Evolutionary conservation across 352 stramenopile genomes (phyloP), one percentile per base, ranked within the genome.

Genomic region (Pythium brachiatum): DNA sequence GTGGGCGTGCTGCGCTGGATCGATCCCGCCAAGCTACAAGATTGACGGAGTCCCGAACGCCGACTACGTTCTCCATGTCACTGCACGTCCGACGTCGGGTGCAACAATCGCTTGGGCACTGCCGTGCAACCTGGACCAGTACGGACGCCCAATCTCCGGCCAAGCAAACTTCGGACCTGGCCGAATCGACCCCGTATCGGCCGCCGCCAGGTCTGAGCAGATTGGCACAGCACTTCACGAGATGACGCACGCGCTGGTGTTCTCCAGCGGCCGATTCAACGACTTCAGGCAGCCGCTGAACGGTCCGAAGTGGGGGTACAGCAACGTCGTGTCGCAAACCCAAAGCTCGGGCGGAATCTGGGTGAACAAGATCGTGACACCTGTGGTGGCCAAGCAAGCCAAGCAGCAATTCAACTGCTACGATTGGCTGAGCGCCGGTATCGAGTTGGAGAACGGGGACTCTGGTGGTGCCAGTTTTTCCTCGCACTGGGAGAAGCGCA

Each of bases 401-500:
- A 92, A 92, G 55, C 74, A 84, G 54, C 83, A 92, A 11, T 93
- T 87, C 51, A 90, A 89, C 60, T 93, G 84, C 56, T 76, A 78
- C 29, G 72, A 90, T 32, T 89, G 81, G 81, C 51, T 67, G 4
- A 69, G 77, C 51, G 81, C 83, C 7, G 84, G 84, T 0, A 52
- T 86, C 1, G 85, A 92, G 57, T 64, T 94, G 23, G 85, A 94
- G 56, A 91, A 94, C 36, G 82, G 83, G 1, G 77, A 81, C 21
- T 73, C 75, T 1, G 83, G 85, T 7, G 86, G 78, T 48, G 64
- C 75, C 0, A 76, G 74, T 16, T 89, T 83, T 48, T 89, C 78
- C 11, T 90, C 79, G 3, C 85, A 94, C 62, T 92, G 83, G 83
- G 85, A 94, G n/a, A 92, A 94, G 34, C 83, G 85, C 20, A 48